Conservation (phyloP, 2,329 filamentous ascomycete species). For the Cladosporium sp. region DNA sequence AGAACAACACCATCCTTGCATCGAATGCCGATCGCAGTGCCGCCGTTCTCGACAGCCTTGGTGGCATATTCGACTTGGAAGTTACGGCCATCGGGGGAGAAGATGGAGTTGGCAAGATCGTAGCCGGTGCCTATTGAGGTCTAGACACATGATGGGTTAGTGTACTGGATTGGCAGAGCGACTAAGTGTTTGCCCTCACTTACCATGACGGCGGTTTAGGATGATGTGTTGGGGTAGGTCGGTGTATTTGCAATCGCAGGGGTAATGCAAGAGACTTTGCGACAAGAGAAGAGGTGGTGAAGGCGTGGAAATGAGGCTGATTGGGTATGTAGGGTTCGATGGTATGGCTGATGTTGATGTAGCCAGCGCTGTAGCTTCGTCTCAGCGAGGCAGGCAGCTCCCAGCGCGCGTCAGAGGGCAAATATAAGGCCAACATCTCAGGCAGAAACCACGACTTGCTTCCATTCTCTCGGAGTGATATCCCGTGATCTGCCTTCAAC, state of each 20-base stretch:
- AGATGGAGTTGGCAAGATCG: conserved; percentile 99
- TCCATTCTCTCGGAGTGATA: background rate
- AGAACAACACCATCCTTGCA: conserved; percentile 97
- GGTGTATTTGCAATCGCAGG: background rate
- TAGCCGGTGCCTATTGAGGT: conserved; percentile 99
- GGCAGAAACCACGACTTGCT: too few species aligned
- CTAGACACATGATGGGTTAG: conserved; percentile 44
- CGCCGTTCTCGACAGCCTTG: conserved; percentile 97
- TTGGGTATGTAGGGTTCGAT: background rate
- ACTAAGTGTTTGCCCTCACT: conserved; percentile 13
- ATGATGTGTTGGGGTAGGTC: conserved; percentile 6
- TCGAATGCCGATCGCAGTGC: conserved; percentile 91
- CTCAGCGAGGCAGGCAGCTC: background rate
- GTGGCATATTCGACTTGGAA: conserved; percentile 98
- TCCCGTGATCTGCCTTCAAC: background rate
- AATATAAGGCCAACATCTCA: background rate
- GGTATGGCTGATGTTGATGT: conserved; percentile 5
- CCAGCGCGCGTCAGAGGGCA: background rate
- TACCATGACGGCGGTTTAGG: conserved; percentile 25
- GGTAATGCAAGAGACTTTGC: background rate
- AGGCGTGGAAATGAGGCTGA: background rate
- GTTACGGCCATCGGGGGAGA: conserved; percentile 97
- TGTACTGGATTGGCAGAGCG: background rate
- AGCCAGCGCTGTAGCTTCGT: background rate
- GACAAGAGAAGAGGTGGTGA: background rate